Percentiles rank a stretch among this genome's conserved stretches.
These are phyloP conservation scores for Phytophthora ramorum DNA, from an alignment of 352 stramenopile species.

Conservation along the genomic window DNA sequence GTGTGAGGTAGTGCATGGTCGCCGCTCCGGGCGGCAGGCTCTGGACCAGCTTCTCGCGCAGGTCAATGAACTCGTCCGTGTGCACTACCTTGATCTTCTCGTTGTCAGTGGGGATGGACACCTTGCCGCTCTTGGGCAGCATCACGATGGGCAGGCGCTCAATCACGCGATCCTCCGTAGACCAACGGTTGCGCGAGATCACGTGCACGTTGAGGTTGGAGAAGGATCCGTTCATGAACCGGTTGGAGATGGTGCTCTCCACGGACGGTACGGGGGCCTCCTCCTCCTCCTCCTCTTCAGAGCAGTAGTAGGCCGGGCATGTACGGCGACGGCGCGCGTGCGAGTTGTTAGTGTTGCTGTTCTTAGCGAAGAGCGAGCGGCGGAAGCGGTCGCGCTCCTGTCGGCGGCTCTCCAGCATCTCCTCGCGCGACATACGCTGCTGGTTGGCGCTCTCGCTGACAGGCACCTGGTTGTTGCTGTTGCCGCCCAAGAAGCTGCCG, in stretches of 20 bases:
- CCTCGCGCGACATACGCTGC: slow-evolving; percentile 62
- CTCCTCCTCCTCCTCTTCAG: slow-evolving; percentile 83
- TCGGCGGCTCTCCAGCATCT: slow-evolving; percentile 71
- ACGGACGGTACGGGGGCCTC: slow-evolving; percentile 57
- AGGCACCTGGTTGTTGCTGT: slow-evolving; percentile 11
- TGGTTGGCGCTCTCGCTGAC: slow-evolving; percentile 24
- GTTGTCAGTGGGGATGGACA: slow-evolving; percentile 78
- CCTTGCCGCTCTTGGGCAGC: slow-evolving; percentile 67
- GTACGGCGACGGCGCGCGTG: slow-evolving; percentile 38
- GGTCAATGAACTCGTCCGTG: slow-evolving; percentile 68
- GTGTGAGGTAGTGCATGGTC: slow-evolving; percentile 63
- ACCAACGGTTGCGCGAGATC: slow-evolving; percentile 76
- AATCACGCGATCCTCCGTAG: slow-evolving; percentile 58
- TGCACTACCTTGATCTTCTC: slow-evolving; percentile 76
- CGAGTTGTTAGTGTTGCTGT: slow-evolving; percentile 8
- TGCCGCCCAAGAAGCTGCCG: slow-evolving; percentile 15
- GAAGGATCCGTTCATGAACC: slow-evolving; percentile 85
- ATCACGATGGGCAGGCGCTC: slow-evolving; percentile 79
- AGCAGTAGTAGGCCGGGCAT: slow-evolving; percentile 57
- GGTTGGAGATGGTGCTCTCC: slow-evolving; percentile 82
- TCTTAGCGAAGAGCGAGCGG: slow-evolving; percentile 62
- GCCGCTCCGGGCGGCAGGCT: slow-evolving; percentile 39
- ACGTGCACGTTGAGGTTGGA: slow-evolving; percentile 77
- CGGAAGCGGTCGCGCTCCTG: slow-evolving; percentile 78
- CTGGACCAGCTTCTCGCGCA: slow-evolving; percentile 67